Evolutionary conservation across 345 rosid species (phyloP).

Genomic region (Pelargonium nanum): DNA sequence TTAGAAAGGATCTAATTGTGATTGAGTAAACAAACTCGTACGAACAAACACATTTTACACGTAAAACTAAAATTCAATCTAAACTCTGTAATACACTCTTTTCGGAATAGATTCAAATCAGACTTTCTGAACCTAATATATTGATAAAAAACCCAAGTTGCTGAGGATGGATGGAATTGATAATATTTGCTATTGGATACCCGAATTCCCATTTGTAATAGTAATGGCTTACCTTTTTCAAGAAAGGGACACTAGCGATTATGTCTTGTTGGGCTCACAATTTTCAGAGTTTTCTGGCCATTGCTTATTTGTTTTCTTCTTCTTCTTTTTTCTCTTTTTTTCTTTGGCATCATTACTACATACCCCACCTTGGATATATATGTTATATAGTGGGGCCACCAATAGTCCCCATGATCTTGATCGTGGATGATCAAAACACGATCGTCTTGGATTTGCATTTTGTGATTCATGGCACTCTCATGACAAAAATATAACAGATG

Average conservation of each 20-base stretch:
- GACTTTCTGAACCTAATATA: too few species aligned
- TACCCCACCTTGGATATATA: not conserved
- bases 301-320: slow-evolving; percentile 1
- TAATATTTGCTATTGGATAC: not conserved
- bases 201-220: not conserved
- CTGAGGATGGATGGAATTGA: not conserved
- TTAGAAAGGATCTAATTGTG: too few species aligned
- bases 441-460: too few species aligned
- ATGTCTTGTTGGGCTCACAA: slow-evolving; percentile 9
- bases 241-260: slow-evolving; percentile 16
- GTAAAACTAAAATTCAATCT: too few species aligned
- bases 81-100: too few species aligned
- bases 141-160: not conserved
- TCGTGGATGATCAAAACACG: too few species aligned
- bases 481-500: too few species aligned
- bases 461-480: too few species aligned
- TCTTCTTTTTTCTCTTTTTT: not conserved
- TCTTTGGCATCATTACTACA: not conserved
- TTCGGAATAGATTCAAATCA: too few species aligned
- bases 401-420: not conserved
- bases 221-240: slow-evolving; percentile 13
- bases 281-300: not conserved
- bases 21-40: too few species aligned
- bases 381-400: not conserved
- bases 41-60: too few species aligned